phyloP scores from a whole-genome alignment of 768 basidiomycete genomes.

The Hydnomerulius pinastri region DNA sequence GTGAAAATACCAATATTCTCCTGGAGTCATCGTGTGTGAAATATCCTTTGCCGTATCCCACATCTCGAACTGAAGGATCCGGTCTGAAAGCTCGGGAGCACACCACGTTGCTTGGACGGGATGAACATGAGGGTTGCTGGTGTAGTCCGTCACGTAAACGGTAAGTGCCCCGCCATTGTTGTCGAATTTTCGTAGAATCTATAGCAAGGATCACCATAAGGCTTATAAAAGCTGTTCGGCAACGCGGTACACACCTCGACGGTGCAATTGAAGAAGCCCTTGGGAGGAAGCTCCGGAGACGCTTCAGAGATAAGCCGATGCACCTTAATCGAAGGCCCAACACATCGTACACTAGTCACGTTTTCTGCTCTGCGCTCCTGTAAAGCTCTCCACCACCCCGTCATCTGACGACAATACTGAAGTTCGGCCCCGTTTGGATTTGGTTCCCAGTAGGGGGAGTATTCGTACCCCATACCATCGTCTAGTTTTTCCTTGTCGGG shows the following conservation, averaged over 20 bases:
- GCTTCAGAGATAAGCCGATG: slow-evolving; percentile 56
- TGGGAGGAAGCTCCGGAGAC: slow-evolving; percentile 43
- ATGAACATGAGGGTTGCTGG: slow-evolving; percentile 38
- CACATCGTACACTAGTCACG: slow-evolving; percentile 14
- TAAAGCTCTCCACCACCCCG: slow-evolving; percentile 53
- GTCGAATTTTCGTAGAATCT: slow-evolving; percentile 52
- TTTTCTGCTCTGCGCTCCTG: slow-evolving; percentile 20
- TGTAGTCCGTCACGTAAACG: slow-evolving; percentile 71
- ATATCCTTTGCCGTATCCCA: slow-evolving; percentile 52
- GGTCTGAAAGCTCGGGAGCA: slow-evolving; percentile 42
- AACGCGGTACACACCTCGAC: slow-evolving; percentile 48
- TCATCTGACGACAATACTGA: slow-evolving; percentile 43
- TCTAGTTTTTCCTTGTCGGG: slow-evolving; percentile 36
- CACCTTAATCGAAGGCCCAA: slow-evolving; percentile 21
- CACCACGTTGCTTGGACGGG: slow-evolving; percentile 48
- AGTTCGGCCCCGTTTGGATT: slow-evolving; percentile 37
- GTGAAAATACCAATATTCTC: slow-evolving; percentile 52
- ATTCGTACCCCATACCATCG: slow-evolving; percentile 39
- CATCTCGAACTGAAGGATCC: slow-evolving; percentile 56
- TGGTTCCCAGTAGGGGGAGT: slow-evolving; percentile 49
- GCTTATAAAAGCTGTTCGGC: neutral
- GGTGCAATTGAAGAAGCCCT: slow-evolving; percentile 63
- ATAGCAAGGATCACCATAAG: neutral
- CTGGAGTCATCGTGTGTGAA: slow-evolving; percentile 46
- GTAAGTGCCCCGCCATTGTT: slow-evolving; percentile 42